Percentiles rank a stretch among this genome's conserved stretches.
Evolutionary conservation across 345 rosid species (phyloP).

Genomic region (Eucalyptus sideroxylon): DNA sequence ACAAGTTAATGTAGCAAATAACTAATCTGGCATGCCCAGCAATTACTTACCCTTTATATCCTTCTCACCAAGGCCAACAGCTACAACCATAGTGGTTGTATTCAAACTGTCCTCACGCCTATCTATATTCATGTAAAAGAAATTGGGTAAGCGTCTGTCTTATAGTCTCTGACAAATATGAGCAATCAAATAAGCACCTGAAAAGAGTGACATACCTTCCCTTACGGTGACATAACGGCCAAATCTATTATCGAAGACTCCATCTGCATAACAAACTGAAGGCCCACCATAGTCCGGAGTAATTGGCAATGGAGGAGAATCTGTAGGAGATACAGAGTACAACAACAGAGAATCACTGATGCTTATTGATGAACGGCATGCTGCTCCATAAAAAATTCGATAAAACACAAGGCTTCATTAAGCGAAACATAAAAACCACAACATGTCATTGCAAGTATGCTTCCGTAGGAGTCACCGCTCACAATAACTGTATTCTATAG

Average conservation of each 20-base stretch:
- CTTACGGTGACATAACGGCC: constrained; percentile 58
- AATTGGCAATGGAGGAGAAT: constrained; percentile 45
- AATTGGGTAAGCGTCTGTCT: neutral
- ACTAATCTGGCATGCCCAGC: neutral
- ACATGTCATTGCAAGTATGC: neutral
- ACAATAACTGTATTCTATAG: neutral
- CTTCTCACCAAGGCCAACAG: constrained; percentile 27
- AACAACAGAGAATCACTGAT: neutral
- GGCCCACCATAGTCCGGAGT: constrained; percentile 74
- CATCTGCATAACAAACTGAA: constrained; percentile 69
- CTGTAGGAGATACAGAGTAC: constrained; percentile 11
- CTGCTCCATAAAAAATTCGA: neutral
- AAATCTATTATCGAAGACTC: constrained; percentile 70
- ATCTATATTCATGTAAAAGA: constrained; percentile 25
- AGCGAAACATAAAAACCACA: neutral
- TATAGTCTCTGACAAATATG: neutral
- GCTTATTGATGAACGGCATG: neutral
- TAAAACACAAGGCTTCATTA: neutral
- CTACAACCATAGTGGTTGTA: constrained; percentile 50
- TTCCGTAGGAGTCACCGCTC: neutral
- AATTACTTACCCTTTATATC: constrained; percentile 39
- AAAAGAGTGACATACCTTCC: constrained; percentile 46
- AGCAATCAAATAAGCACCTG: neutral
- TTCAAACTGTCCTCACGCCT: constrained; percentile 42
- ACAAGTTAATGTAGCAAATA: neutral